Evolutionary conservation across 345 rosid genomes (phyloP).

Genomic region (Brassica napus): Da-Ae NC_063436.1:12113501-12114000

Average conservation of each 20-base stretch:
- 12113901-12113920: background rate
- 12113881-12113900: background rate
- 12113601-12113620: too few species aligned
- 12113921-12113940: background rate
- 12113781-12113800: background rate
- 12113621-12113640: too few species aligned
- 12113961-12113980: background rate
- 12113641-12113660: too few species aligned
- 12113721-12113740: background rate
- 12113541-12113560: too few species aligned
- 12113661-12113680: too few species aligned
- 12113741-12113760: background rate
- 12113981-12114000: background rate
- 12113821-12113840: background rate
- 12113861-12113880: background rate
- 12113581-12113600: too few species aligned
- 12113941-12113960: background rate
- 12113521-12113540: too few species aligned
- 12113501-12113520: too few species aligned
- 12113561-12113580: too few species aligned
- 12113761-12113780: background rate
- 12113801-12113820: background rate
- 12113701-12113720: background rate
- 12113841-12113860: background rate
- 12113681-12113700: background rate